Percentiles rank a stretch among this genome's conserved stretches.
Evolutionary conservation across 345 rosid genomes (phyloP).

Genomic region (Populus pruinosa): DNA sequence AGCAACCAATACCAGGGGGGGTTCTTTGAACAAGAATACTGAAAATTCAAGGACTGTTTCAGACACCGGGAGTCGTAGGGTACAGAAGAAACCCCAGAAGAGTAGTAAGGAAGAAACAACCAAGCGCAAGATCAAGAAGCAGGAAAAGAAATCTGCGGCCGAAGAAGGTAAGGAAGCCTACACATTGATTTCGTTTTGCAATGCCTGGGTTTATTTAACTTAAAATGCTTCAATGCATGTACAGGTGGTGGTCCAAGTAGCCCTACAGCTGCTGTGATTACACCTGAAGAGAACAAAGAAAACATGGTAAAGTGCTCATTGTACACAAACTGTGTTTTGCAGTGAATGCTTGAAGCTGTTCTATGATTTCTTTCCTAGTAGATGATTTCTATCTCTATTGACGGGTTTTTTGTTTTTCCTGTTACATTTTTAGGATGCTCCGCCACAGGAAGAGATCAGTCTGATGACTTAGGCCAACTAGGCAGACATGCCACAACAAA

Average conservation of each 20-base stretch:
- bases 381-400: not conserved
- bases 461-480: constrained; percentile 19
- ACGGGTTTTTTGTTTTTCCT: not conserved
- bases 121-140: constrained; percentile 40
- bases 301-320: constrained; percentile 47
- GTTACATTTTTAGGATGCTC: constrained; percentile 29
- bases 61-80: constrained; percentile 31
- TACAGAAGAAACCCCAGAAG: constrained; percentile 54
- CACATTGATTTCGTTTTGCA: not conserved
- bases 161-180: constrained; percentile 42
- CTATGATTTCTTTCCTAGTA: not conserved
- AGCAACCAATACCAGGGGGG: constrained; percentile 35
- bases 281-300: constrained; percentile 69
- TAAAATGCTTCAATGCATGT: not conserved
- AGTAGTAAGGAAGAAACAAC: constrained; percentile 41
- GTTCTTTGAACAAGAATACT: constrained; percentile 30
- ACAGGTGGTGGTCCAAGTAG: constrained; percentile 38
- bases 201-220: not conserved
- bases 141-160: constrained; percentile 38
- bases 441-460: constrained; percentile 25
- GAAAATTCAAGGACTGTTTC: constrained; percentile 41
- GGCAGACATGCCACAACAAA: constrained; percentile 2
- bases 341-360: not conserved
- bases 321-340: not conserved
- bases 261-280: constrained; percentile 28